Evolutionary conservation across 148 eudicot species (phyloP), one percentile per base, ranked within the genome.

Genomic region (Rhododendron ferrugineum): DNA sequence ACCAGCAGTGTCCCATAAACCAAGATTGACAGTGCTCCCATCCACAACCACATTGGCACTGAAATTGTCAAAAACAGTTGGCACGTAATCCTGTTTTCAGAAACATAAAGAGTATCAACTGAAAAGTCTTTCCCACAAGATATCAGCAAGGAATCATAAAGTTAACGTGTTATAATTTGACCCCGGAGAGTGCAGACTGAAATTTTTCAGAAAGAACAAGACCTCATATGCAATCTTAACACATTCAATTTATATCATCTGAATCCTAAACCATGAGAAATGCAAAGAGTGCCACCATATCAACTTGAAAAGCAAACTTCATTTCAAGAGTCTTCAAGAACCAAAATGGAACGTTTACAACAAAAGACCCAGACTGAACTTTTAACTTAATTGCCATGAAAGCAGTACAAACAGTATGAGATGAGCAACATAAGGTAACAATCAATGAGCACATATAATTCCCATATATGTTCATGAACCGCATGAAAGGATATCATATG

Each of bases 1-100:
- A 89, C 91, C 91, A 46, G 91, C 91, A 84, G 91, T 89, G 80
- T 89, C 91, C 91, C 91, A 89, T 78, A 89, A 58, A 3, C 91
- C 91, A 30, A 89, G 88, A 81, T 89, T 89, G 75, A 89, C 85
- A 3, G 91, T 89, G 84, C 85, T 89, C 77, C 91, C 91, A 87
- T 89, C 91, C 20, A 87, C 91, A 78, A 88, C 88, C 79, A 88
- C 90, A 81, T 88, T 88, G 64, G 90, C 90, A 75, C 90, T 88
- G 72, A 88, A 89, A 79, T 89, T 89, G 83, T 89, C 91, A 37
- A 89, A 89, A 52, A 89, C 91, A 85, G 91, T 89, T 18, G 91
- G 91, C 82, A 89, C 90, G 36, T 89, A 89, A 84, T 89, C 91
- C 91, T 89, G 91, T 78, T 85, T 64, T 75, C 46, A 85, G 52